phyloP scores from a whole-genome alignment of 164 flowering plant species.

The Vitis vinifera region ASM3070453v1 NC_081814.1:2083501-2084000 shows the following conservation, averaged over 20 bases:
- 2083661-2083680: constrained; percentile 60
- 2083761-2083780: constrained; percentile 44
- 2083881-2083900: constrained; percentile 5
- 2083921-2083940: constrained; percentile 39
- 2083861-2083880: constrained; percentile 13
- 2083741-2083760: constrained; percentile 70
- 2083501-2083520: too few relatives aligned
- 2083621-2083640: too few relatives aligned
- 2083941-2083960: constrained; percentile 12
- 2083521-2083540: too few relatives aligned
- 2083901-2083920: constrained; percentile 24
- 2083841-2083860: constrained; percentile 56
- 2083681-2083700: constrained; percentile 54
- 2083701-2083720: constrained; percentile 61
- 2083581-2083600: too few relatives aligned
- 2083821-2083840: constrained; percentile 77
- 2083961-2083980: constrained; percentile 9
- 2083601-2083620: too few relatives aligned
- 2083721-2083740: constrained; percentile 71
- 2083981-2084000: constrained; percentile 14
- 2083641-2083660: constrained; percentile 52
- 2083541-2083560: too few relatives aligned
- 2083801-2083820: constrained; percentile 51
- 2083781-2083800: constrained; percentile 67
- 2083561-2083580: too few relatives aligned